Conservation (phyloP, 768 basidiomycete genomes). For the Brasilioporus rufonigricans region DNA sequence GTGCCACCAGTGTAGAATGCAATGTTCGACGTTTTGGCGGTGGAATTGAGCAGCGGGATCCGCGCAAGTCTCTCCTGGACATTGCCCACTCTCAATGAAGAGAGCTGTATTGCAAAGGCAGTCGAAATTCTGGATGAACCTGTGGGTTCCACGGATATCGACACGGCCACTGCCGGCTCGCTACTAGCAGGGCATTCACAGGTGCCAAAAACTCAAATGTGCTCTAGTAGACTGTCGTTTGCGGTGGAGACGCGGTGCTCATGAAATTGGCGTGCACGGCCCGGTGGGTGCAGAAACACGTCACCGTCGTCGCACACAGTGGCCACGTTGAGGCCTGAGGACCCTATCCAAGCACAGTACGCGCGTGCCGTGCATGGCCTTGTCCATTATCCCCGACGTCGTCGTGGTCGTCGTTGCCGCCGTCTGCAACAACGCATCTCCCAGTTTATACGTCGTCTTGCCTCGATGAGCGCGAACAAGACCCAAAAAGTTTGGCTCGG, state of each 20-base stretch:
- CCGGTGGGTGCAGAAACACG: background rate
- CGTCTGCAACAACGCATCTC: background rate
- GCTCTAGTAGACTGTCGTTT: background rate
- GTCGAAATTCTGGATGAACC: conserved; percentile 4
- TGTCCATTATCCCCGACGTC: background rate
- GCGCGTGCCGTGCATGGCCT: background rate
- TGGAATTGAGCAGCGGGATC: conserved; percentile 1
- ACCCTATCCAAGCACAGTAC: background rate
- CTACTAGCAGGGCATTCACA: background rate
- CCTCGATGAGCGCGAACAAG: background rate
- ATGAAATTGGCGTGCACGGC: conserved; percentile 11
- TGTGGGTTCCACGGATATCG: too few species aligned
- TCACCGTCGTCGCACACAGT: background rate
- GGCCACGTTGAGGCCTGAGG: background rate
- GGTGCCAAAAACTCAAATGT: too few species aligned
- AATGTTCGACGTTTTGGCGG: background rate
- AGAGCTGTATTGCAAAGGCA: background rate
- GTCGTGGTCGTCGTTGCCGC: background rate
- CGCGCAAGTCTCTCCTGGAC: background rate
- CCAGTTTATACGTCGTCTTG: background rate
- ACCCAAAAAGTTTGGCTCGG: background rate
- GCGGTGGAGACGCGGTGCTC: background rate
- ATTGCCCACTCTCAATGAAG: conserved; percentile 1
- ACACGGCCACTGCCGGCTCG: background rate
- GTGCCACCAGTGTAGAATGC: background rate